Evolutionary conservation across 495 filamentous ascomycete genomes (phyloP).

Genomic region (Penicillium nucicola): DNA sequence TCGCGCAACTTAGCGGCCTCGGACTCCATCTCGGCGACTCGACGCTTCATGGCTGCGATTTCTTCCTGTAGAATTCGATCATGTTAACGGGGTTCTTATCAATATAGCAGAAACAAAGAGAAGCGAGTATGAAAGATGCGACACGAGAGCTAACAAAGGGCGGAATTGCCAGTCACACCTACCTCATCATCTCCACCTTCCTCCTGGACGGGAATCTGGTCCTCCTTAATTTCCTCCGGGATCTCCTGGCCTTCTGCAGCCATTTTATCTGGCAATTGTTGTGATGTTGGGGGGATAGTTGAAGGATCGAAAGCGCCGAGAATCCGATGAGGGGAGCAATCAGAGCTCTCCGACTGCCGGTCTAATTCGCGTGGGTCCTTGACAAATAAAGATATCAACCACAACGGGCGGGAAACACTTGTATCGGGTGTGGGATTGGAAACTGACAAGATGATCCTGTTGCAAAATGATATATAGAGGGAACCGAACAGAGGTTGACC

Average conservation of each 20-base stretch:
- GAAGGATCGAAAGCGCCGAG: slow-evolving; percentile 4
- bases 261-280: slow-evolving; percentile 22
- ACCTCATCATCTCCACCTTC: slow-evolving; percentile 48
- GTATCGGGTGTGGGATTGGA: not conserved
- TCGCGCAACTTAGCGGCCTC: slow-evolving; percentile 93
- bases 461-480: slow-evolving; percentile 17
- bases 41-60: slow-evolving; percentile 95
- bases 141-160: not conserved
- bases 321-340: slow-evolving; percentile 11
- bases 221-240: slow-evolving; percentile 35
- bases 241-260: slow-evolving; percentile 39
- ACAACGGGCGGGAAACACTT: no score
- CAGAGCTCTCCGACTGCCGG: slow-evolving; percentile 12
- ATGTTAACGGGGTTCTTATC: slow-evolving; percentile 4
- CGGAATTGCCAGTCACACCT: slow-evolving; percentile 11
- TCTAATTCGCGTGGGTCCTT: not conserved
- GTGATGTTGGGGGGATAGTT: not conserved
- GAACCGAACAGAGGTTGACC: slow-evolving; percentile 12
- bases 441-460: not conserved
- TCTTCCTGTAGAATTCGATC: slow-evolving; percentile 62
- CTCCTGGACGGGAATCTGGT: slow-evolving; percentile 36
- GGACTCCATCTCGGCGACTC: slow-evolving; percentile 98
- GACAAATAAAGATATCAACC: no score
- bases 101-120: not conserved
- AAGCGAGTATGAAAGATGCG: not conserved